These are phyloP conservation scores for Ogataea siamensis DNA, from an alignment of 805 yeast genomes.

Conservation along the genomic window DNA sequence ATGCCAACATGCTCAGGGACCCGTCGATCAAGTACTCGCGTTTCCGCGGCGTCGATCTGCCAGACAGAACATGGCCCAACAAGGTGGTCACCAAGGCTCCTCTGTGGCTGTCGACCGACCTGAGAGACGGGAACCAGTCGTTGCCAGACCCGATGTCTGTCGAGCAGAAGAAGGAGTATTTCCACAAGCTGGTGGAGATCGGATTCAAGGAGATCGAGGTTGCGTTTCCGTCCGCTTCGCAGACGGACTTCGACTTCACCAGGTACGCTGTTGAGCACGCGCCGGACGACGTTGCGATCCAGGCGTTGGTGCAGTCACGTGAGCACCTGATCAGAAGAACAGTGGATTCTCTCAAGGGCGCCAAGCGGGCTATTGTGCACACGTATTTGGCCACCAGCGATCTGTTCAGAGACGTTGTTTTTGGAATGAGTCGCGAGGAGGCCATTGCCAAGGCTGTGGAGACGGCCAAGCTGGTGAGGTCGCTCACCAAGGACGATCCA, in stretches of 20 bases:
- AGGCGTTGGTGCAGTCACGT: constrained; percentile 74
- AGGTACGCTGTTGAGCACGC: constrained; percentile 76
- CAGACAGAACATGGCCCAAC: constrained; percentile 71
- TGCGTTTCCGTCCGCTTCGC: constrained; percentile 78
- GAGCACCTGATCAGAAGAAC: constrained; percentile 72
- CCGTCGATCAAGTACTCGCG: constrained; percentile 64
- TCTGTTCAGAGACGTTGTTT: constrained; percentile 71
- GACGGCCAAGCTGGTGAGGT: constrained; percentile 63
- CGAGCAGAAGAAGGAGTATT: constrained; percentile 69
- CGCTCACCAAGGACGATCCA: constrained; percentile 75
- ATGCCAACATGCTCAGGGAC: constrained; percentile 60
- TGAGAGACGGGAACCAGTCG: constrained; percentile 80
- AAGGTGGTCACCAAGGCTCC: constrained; percentile 68
- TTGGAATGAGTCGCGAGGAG: constrained; percentile 67
- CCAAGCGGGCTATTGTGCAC: constrained; percentile 69
- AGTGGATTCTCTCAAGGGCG: constrained; percentile 70
- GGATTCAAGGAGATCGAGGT: constrained; percentile 84
- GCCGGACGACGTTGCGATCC: constrained; percentile 72
- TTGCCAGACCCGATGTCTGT: constrained; percentile 82
- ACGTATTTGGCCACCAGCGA: constrained; percentile 76
- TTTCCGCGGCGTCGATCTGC: constrained; percentile 52
- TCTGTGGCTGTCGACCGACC: constrained; percentile 76
- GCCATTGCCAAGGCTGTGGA: constrained; percentile 68
- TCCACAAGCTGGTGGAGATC: constrained; percentile 65
- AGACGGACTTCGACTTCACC: constrained; percentile 79